These are phyloP conservation scores for Epichloe glyceriae DNA, from an alignment of 2,329 filamentous ascomycete species.

Conservation along the genomic window DNA sequence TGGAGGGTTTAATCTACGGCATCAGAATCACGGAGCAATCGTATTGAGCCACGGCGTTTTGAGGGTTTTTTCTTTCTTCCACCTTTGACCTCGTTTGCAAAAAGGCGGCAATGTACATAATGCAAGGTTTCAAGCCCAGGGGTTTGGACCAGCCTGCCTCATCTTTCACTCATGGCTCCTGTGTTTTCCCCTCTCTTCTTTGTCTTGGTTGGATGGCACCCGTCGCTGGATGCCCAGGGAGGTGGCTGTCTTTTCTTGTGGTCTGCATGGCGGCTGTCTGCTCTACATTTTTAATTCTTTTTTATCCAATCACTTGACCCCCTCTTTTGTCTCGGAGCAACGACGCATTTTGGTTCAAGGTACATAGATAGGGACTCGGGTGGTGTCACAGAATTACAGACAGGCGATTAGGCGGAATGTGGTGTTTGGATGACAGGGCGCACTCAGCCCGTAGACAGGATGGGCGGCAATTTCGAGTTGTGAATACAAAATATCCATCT, in stretches of 20 bases:
- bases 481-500: too few species aligned
- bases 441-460: not conserved
- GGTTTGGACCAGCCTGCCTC: not conserved
- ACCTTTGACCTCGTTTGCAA: not conserved
- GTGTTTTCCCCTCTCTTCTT: not conserved
- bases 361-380: not conserved
- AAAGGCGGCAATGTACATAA: not conserved
- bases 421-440: not conserved
- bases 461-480: not conserved
- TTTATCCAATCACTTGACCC: not conserved
- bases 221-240: not conserved
- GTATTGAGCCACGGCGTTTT: slow-evolving; percentile 3
- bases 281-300: not conserved
- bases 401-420: not conserved
- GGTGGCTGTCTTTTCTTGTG: not conserved
- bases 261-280: not conserved
- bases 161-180: not conserved
- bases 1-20: not conserved
- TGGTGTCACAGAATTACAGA: not conserved
- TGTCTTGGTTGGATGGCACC: not conserved
- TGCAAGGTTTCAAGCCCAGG: not conserved
- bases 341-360: not conserved
- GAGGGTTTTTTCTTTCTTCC: too few species aligned
- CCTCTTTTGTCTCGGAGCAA: not conserved
- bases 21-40: slow-evolving; percentile 4